Evolutionary conservation across 768 basidiomycete genomes (phyloP), one percentile per base, ranked within the genome.

Genomic region (Mycena vulgaris): DNA sequence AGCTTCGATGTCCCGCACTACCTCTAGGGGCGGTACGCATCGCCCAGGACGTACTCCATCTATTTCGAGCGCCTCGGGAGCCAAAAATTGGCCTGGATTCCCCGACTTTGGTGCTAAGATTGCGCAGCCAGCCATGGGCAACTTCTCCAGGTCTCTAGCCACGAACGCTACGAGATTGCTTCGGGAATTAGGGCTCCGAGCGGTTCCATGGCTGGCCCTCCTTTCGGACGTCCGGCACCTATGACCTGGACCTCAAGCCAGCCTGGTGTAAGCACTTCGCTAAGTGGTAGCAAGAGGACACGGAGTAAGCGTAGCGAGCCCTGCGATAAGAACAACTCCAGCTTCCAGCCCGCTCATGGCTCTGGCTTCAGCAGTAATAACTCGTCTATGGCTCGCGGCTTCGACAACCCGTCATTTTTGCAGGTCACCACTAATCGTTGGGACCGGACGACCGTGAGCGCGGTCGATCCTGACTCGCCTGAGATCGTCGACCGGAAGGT

Each of bases 401-500:
- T 90, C 42, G 95, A 96, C 69, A 90, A 89, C 56, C 89, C 96
- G 61, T 92, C 84, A 21, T 95, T 96, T 7, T 87, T 99, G 9
- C 90, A 93, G 75, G 72, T 84, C 9, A 87, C 92, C n/a, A 92
- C 89, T 27, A 96, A 97, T 79, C 89, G 95, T 52, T 98, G 96
- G 97, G 88, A 90, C 48, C 79, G 88, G 76, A 90, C 89, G 76
- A 77, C 85, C 7, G 75, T 85, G 37, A 66, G 69, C 17, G 71
- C 70, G 6, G 80, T 82, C 16, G 91, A 94, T 52, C 80, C 83
- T 16, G 92, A 95, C 51, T 91, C 93, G 1, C 92, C 95, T 13
- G 95, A 95, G 75, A 82, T 93, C 70, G 95, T 98, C 30, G 95
- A 98, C 75, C 93, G 95, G 60, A 97, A 97, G 83, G 96, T 98